Conservation (phyloP, 257 asterid genomes). For the Nicotiana sylvestris region DNA sequence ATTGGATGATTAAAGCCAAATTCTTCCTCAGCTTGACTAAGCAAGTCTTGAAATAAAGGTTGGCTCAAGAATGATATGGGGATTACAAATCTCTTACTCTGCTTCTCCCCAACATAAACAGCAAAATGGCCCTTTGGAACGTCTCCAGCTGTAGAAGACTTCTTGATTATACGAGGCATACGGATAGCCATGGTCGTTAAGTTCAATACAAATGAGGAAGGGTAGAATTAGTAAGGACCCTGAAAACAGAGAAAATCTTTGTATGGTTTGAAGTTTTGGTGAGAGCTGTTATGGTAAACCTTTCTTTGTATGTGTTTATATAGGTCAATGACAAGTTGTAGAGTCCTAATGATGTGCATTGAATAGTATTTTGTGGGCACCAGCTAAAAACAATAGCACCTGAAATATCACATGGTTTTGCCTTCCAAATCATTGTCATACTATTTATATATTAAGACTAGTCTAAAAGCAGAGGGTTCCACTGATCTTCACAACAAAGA, state of each 20-base stretch:
- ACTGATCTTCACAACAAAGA: no score
- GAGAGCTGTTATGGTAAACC: background rate
- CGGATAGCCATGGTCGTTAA: background rate
- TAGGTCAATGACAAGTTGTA: background rate
- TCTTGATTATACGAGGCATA: background rate
- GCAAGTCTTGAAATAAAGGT: background rate
- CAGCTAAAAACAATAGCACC: background rate
- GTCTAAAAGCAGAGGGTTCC: no score
- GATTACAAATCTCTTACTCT: constrained; percentile 21
- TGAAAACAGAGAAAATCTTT: no score
- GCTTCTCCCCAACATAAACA: background rate
- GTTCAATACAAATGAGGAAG: no score
- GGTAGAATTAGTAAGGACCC: no score
- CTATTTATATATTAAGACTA: no score
- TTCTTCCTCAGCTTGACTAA: background rate
- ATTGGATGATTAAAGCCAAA: background rate
- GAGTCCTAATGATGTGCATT: background rate
- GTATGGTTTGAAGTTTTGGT: no score
- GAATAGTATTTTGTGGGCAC: background rate
- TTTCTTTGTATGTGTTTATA: background rate
- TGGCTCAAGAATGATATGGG: constrained; percentile 20
- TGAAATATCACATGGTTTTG: constrained; percentile 9
- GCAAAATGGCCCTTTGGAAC: background rate
- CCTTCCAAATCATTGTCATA: constrained; percentile 9
- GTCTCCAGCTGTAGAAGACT: background rate